A percentile compares a stretch with the other conserved stretches of the same genome.
These are phyloP conservation scores for Dictyostelium firmibasis DNA, from an alignment of 78 protist species.

Conservation along the genomic window DNA sequence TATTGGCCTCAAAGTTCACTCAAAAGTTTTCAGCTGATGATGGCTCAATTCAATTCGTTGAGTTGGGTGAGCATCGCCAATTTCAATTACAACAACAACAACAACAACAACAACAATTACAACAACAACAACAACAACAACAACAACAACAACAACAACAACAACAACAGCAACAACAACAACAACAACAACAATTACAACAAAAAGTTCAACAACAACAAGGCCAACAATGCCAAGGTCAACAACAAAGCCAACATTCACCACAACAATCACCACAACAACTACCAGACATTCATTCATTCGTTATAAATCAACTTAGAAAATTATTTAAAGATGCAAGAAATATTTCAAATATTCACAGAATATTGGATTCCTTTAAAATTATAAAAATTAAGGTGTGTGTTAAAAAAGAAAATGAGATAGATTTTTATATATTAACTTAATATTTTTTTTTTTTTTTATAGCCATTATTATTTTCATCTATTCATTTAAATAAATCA, in stretches of 20 bases:
- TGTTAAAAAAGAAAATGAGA: too few relatives aligned
- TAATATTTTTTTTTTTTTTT: not conserved
- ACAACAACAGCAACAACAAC: slow-evolving; percentile 8
- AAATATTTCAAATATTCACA: slow-evolving; percentile 33
- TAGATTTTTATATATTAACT: not conserved
- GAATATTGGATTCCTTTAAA: slow-evolving; percentile 25
- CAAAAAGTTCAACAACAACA: not conserved
- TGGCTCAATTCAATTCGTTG: slow-evolving; percentile 39
- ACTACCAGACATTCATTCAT: not conserved
- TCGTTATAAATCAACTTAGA: slow-evolving; percentile 26
- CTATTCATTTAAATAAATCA: slow-evolving; percentile 57
- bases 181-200: not conserved
- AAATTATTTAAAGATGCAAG: slow-evolving; percentile 60
- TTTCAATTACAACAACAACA: not conserved
- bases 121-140: not conserved
- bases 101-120: not conserved
- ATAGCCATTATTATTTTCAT: slow-evolving; percentile 57
- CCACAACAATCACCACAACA: not conserved
- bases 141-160: not conserved
- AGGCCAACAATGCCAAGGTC: not conserved
- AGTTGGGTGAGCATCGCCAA: slow-evolving; percentile 49
- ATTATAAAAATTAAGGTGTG: slow-evolving; percentile 41
- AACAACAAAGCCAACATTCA: not conserved
- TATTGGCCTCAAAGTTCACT: slow-evolving; percentile 40
- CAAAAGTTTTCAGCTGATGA: slow-evolving; percentile 37